A percentile compares a stretch with the other conserved stretches of the same genome.
Conservation (phyloP, 1,284 basidiomycete species). For the Somion occarium region DNA sequence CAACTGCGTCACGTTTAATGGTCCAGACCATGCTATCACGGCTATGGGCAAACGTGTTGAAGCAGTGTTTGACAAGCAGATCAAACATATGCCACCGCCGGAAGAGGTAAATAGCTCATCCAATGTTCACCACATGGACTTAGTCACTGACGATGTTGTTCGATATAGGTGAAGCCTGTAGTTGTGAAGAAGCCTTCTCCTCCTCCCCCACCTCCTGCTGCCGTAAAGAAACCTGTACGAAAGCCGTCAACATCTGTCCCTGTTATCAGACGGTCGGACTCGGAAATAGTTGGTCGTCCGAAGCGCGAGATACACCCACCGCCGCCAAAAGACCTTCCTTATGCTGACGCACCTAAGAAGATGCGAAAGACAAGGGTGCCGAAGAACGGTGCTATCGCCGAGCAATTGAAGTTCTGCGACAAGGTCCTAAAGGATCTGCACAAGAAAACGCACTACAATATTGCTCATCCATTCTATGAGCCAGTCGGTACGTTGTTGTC, state of each 20-base stretch:
- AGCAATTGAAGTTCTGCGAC: conserved; percentile 83
- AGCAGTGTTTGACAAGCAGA: conserved; percentile 83
- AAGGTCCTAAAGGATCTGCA: conserved; percentile 77
- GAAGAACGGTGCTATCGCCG: conserved; percentile 68
- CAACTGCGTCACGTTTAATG: conserved; percentile 93
- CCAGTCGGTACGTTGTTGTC: conserved; percentile 71
- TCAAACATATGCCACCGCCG: conserved; percentile 77
- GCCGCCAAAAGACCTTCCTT: conserved; percentile 86
- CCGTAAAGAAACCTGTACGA: conserved; percentile 50
- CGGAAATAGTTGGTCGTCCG: conserved; percentile 64
- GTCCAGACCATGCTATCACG: conserved; percentile 80
- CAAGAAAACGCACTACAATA: conserved; percentile 72
- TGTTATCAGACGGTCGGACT: conserved; percentile 70
- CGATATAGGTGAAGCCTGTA: conserved; percentile 43
- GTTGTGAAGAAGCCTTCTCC: conserved; percentile 47
- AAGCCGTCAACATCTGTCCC: conserved; percentile 70
- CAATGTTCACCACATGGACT: conserved; percentile 12
- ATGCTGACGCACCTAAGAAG: conserved; percentile 74
- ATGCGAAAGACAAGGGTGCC: conserved; percentile 54
- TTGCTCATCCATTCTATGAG: conserved; percentile 88
- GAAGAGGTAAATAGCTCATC: conserved; percentile 69
- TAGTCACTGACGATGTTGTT: conserved; percentile 13
- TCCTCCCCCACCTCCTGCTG: conserved; percentile 31
- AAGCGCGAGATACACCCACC: conserved; percentile 98
- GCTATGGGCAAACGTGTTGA: conserved; percentile 80